Evolutionary conservation across 116 monocot genomes (phyloP).

Genomic region (Zostera marina): DNA sequence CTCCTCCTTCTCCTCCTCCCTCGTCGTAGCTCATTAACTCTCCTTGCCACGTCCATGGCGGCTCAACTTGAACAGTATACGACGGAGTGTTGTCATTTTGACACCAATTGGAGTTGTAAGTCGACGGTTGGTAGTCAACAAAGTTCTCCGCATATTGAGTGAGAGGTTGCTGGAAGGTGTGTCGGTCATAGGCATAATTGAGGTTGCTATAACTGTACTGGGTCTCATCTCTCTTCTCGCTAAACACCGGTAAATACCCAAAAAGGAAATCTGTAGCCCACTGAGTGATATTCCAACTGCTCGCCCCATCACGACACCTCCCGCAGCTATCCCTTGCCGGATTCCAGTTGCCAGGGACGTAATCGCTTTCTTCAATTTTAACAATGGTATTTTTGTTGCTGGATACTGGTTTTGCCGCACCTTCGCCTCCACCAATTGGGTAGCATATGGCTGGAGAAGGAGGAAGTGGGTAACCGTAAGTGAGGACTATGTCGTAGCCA

Average conservation of each 20-base stretch:
- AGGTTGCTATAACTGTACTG: conserved; percentile 14
- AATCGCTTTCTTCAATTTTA: neutral
- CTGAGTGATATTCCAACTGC: neutral
- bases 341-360: neutral
- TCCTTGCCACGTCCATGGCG: neutral
- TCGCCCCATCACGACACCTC: neutral
- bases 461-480: neutral
- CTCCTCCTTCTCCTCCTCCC: neutral
- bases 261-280: conserved; percentile 48
- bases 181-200: conserved; percentile 27
- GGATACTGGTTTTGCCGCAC: no score
- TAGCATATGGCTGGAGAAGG: conserved; percentile 28
- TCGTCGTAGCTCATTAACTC: neutral
- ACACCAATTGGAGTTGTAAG: neutral
- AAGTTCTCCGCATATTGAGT: neutral
- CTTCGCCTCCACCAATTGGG: conserved; percentile 14
- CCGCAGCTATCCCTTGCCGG: neutral
- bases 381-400: neutral
- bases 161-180: conserved; percentile 20
- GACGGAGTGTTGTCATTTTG: neutral
- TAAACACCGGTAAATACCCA: conserved; percentile 32
- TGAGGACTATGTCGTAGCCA: conserved; percentile 57
- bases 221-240: conserved; percentile 22
- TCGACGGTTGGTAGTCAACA: no score
- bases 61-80: conserved; percentile 6